Evolutionary conservation across 768 basidiomycete species (phyloP), one percentile per base, ranked within the genome.

Genomic region (Multifurca ochricompacta): DNA sequence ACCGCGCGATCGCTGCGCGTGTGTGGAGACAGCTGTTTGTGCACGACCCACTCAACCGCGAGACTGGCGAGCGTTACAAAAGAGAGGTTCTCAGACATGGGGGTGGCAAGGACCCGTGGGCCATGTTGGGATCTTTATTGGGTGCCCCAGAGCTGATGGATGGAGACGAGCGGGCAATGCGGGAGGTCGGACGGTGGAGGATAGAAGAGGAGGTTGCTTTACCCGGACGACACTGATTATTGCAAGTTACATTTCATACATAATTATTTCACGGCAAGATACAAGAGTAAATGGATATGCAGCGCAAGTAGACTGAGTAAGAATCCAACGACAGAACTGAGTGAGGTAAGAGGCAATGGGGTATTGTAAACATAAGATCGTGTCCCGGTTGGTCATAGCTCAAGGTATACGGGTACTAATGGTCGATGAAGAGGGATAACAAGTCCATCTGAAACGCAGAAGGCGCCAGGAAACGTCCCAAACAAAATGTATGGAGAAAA

Each of bases 71-170:
- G 65, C 81, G 74, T 67, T 89, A 85, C 62, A 95, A 89, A 61
- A 65, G 67, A 3, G 83, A 89, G 50, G 73, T 98, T 6, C 64
- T 99, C 27, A 74, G 73, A 36, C 85, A 79, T 63, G 96, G 96
- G 0, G 96, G 96, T 1, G 92, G 89, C 0, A 85, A 76, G 66
- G 91, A 97, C 61, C 92, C 96, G 0, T 99, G 96, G 96, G 72
- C 77, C 59, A 92, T 97, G 91, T 80, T 98, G 0, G 81, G 85
- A 14, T 70, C 73, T 0, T 64, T 97, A 45, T 70, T 98, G 3
- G 70, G 77, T 27, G 73, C 78, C 0, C 83, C 85, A 0, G 75
- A 77, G 48, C 67, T 98, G n/a, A 76, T 74, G 36, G 68, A 61
- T 4, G 96, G 96, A 0, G 89, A 91, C 61, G 76, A 79, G 23